Conservation (phyloP, 805 yeast species). For the Blastobotrys peoriensis region DNA sequence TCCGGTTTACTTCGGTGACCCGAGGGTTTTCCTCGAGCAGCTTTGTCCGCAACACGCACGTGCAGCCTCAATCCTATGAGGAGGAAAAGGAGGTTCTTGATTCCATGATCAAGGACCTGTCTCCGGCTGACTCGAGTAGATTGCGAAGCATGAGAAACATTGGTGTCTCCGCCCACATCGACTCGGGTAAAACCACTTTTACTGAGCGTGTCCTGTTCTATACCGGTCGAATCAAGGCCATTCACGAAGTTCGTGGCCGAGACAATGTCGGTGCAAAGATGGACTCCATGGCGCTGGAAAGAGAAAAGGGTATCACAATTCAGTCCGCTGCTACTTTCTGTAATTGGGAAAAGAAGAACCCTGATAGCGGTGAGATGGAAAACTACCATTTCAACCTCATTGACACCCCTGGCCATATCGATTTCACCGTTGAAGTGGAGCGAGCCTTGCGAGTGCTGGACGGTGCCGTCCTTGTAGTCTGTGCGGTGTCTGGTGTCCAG, state of each 20-base stretch:
- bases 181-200: conserved; percentile 96
- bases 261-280: conserved; percentile 98
- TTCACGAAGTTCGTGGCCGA: conserved; percentile 92
- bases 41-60: too few species aligned
- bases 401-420: conserved; percentile 99
- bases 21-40: too few species aligned
- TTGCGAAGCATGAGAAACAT: conserved; percentile 74
- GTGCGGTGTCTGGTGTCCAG: conserved; percentile 98
- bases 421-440: conserved; percentile 97
- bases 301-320: conserved; percentile 97
- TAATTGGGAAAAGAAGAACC: conserved; percentile 69
- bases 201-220: conserved; percentile 95
- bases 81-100: conserved; percentile 26
- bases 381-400: conserved; percentile 87
- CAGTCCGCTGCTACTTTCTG: conserved; percentile 99
- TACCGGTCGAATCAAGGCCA: conserved; percentile 95
- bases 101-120: conserved; percentile 22
- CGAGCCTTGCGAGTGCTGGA: conserved; percentile 96
- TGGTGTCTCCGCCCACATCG: conserved; percentile 97
- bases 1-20: too few species aligned
- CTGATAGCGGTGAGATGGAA: conserved; percentile 37
- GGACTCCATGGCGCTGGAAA: conserved; percentile 98
- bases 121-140: conserved; percentile 33
- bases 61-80: conserved; percentile 20
- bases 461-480: conserved; percentile 96